These are phyloP conservation scores for Cladophialophora carrionii DNA, from an alignment of 2,329 filamentous ascomycete species.

Conservation along the genomic window DNA sequence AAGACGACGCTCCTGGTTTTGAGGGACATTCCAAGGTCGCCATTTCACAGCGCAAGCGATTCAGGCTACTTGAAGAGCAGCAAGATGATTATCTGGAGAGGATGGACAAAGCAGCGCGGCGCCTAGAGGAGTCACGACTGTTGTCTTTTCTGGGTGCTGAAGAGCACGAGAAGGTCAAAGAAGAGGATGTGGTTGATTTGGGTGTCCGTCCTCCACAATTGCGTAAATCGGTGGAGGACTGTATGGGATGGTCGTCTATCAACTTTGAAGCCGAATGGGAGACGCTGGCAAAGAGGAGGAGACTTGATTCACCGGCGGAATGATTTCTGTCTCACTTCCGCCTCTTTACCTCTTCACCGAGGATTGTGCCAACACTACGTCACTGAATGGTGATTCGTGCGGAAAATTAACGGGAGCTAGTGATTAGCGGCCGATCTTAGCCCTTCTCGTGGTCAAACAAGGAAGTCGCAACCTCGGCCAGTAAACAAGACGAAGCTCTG, in stretches of 20 bases:
- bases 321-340: neutral
- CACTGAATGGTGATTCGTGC: constrained; percentile 7
- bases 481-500: constrained; percentile 29
- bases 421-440: constrained; percentile 34
- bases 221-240: constrained; percentile 41
- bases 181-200: constrained; percentile 35
- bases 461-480: constrained; percentile 9
- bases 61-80: constrained; percentile 36
- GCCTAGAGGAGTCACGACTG: constrained; percentile 51
- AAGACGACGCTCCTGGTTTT: neutral
- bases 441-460: constrained; percentile 6
- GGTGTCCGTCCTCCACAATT: constrained; percentile 36
- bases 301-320: constrained; percentile 9
- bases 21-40: constrained; percentile 23
- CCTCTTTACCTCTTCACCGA: neutral
- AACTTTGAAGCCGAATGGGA: constrained; percentile 35
- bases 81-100: constrained; percentile 53
- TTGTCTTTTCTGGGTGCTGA: constrained; percentile 49
- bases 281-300: constrained; percentile 20
- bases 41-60: constrained; percentile 16
- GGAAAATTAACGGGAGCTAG: constrained; percentile 23
- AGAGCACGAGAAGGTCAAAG: constrained; percentile 37
- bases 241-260: constrained; percentile 40
- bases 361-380: neutral
- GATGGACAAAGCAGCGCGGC: constrained; percentile 53